Evolutionary conservation across 192 early-diverging fungal species (phyloP).

Genomic region (Linnemannia exigua): DNA sequence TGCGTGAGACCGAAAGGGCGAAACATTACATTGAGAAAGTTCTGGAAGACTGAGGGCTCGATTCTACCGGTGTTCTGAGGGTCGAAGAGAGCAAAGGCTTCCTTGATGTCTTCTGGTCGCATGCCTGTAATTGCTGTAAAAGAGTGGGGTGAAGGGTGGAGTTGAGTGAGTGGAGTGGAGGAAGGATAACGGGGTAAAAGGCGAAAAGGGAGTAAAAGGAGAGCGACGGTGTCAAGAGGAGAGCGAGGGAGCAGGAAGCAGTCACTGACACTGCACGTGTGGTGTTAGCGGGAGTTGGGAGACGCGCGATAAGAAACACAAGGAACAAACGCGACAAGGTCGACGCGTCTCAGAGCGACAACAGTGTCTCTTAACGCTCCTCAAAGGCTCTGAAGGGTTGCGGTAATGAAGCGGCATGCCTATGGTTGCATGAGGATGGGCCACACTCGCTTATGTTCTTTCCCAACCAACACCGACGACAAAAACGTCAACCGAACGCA

Average conservation of each 20-base stretch:
- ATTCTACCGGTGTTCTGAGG: constrained; percentile 38
- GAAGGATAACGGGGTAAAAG: neutral
- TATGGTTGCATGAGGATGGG: neutral
- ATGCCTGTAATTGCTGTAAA: neutral
- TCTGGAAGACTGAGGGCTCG: constrained; percentile 43
- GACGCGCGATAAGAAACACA: neutral
- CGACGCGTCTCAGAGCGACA: neutral
- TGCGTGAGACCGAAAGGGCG: neutral
- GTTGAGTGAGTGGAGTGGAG: neutral
- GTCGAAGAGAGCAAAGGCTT: constrained; percentile 47
- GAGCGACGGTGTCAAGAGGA: too few species aligned
- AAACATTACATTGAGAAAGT: constrained; percentile 29
- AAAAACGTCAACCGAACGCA: neutral
- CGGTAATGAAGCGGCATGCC: too few species aligned
- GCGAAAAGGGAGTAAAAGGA: neutral
- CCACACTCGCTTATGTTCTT: neutral
- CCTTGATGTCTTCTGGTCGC: constrained; percentile 42
- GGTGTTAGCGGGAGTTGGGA: neutral
- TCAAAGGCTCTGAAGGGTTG: neutral
- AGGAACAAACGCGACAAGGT: neutral
- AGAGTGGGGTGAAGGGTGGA: neutral
- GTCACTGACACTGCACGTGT: neutral
- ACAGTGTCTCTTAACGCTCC: neutral
- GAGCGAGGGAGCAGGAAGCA: neutral
- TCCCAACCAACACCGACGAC: neutral